phyloP scores from a whole-genome alignment of 164 flowering plant species.

The Cinnamomum micranthum region DNA sequence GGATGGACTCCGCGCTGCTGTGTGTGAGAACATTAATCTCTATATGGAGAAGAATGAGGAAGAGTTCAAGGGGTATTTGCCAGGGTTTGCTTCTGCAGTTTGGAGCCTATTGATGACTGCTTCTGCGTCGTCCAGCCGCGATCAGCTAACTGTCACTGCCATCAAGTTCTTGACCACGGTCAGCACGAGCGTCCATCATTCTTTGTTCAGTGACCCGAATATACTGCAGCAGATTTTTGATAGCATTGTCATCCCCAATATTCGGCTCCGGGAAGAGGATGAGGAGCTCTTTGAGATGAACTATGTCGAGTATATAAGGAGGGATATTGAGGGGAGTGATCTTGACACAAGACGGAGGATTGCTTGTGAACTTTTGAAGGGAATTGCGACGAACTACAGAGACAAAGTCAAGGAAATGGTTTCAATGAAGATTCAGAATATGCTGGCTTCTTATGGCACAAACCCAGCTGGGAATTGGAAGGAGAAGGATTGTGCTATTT shows the following conservation, averaged over 20 bases:
- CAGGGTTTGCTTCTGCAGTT: slow-evolving; percentile 66
- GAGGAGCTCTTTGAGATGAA: slow-evolving; percentile 94
- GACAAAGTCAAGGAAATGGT: slow-evolving; percentile 58
- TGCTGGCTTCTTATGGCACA: slow-evolving; percentile 49
- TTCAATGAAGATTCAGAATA: slow-evolving; percentile 53
- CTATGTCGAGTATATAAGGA: slow-evolving; percentile 79
- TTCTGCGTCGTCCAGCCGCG: slow-evolving; percentile 54
- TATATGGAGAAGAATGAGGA: slow-evolving; percentile 94
- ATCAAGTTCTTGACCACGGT: slow-evolving; percentile 83
- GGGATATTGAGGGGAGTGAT: slow-evolving; percentile 97
- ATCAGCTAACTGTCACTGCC: slow-evolving; percentile 64
- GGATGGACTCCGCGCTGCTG: slow-evolving; percentile 76
- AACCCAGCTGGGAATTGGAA: slow-evolving; percentile 82
- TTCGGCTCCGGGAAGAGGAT: slow-evolving; percentile 81
- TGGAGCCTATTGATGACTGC: slow-evolving; percentile 64
- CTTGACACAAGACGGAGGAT: slow-evolving; percentile 91
- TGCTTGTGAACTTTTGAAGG: slow-evolving; percentile 92
- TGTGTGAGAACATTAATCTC: slow-evolving; percentile 85
- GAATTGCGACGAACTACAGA: slow-evolving; percentile 71
- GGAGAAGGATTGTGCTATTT: slow-evolving; percentile 95
- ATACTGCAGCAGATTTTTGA: slow-evolving; percentile 62
- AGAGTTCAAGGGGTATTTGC: slow-evolving; percentile 61
- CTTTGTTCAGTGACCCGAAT: slow-evolving; percentile 53
- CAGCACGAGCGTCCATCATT: slow-evolving; percentile 76
- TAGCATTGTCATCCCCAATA: slow-evolving; percentile 87